Base-by-base conservation (phyloP, 352 stramenopile genomes). In the Pythium myriotylum region DNA sequence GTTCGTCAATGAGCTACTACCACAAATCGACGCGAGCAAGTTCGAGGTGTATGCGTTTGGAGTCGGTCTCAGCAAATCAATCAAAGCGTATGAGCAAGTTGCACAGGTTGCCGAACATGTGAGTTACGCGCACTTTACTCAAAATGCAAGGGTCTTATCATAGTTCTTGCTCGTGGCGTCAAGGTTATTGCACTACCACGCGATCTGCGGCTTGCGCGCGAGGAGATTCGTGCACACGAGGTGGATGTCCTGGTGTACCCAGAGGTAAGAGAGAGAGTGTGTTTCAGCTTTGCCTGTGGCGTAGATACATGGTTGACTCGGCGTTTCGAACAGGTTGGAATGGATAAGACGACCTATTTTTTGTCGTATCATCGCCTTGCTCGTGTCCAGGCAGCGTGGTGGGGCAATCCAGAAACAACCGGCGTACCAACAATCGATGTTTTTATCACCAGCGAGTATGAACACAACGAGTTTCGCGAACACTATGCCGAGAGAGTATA, bases 301-400 rank as follows among this genome's bases (percentile, higher is more conserved):
- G n/a, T n/a, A n/a, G n/a, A n/a, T n/a, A n/a, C n/a, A n/a, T n/a
- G n/a, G n/a, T n/a, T n/a, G n/a, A n/a, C n/a, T n/a, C n/a, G n/a
- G n/a, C n/a, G 33, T 27, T 48, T 56, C 46, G 23, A 9, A 12
- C 53, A 94, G 84, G 72, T 94, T 33, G 84, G 84, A 5, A 84
- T 86, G 69, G 82, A 94, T 63, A 86, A 89, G 37, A 81, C 77
- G n/a, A 88, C 80, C 8, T 94, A 81, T 49, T 91, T 92, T 45
- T 39, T 94, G 20, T 82, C 81, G 27, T 83, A 89, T 22, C 62
- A 76, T 53, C 82, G 82, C 0, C 69, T 94, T 23, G 85, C 85
- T 16, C 73, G 74, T 10, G 54, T 91, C 7, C 85, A 94, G 70
- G 83, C 83, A 2, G 79, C 67, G 51, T 94, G 83, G 83, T 92